Evolutionary conservation across 179 eudicot species (phyloP).

Genomic region (Camellia oleifera): DNA sequence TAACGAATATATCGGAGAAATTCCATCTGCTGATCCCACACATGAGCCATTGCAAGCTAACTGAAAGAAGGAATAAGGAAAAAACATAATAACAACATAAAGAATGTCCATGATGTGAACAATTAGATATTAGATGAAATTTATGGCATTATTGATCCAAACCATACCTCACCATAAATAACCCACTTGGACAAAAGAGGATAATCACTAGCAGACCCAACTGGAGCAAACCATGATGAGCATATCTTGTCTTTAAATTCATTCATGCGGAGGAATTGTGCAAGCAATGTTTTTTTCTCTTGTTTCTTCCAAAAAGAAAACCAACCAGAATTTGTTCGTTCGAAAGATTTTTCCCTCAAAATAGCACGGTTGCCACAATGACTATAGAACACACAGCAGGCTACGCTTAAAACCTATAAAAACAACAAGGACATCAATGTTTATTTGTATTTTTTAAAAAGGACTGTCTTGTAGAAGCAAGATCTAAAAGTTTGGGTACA

Average conservation of each 20-base stretch:
- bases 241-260: slow-evolving; percentile 90
- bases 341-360: slow-evolving; percentile 51
- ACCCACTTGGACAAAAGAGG: slow-evolving; percentile 99
- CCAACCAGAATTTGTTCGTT: slow-evolving; percentile 64
- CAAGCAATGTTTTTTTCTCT: slow-evolving; percentile 74
- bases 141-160: not conserved
- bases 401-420: slow-evolving; percentile 91
- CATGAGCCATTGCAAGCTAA: slow-evolving; percentile 85
- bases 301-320: slow-evolving; percentile 75
- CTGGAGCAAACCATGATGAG: slow-evolving; percentile 99
- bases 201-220: slow-evolving; percentile 97
- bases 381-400: slow-evolving; percentile 98
- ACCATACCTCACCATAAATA: slow-evolving; percentile 92
- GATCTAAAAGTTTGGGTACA: not conserved
- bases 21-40: slow-evolving; percentile 83
- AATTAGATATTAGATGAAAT: not conserved
- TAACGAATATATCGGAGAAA: slow-evolving; percentile 94
- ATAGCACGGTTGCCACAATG: slow-evolving; percentile 97
- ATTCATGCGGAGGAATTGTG: slow-evolving; percentile 73
- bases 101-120: not conserved
- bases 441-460: not conserved
- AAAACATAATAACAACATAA: slow-evolving; percentile 21
- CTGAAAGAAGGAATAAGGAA: slow-evolving; percentile 38
- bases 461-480: not conserved
- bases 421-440: not conserved